A percentile compares a stretch with the other conserved stretches of the same genome.
phyloP scores from a whole-genome alignment of 2,329 filamentous ascomycete species.

The Fusarium domesticum region DNA sequence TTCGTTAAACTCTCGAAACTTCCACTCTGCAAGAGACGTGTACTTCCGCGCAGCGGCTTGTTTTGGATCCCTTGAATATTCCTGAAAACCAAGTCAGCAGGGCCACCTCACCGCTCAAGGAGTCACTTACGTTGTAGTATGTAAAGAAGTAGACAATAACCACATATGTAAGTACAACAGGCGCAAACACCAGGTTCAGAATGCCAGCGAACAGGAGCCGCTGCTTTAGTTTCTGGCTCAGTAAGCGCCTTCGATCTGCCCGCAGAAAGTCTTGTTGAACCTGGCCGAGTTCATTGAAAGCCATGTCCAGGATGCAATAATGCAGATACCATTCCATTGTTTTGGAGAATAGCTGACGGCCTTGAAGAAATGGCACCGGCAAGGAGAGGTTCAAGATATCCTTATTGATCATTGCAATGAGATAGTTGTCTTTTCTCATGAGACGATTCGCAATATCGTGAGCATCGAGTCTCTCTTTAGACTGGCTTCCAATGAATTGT shows the following conservation, averaged over 20 bases:
- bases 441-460: constrained; percentile 95
- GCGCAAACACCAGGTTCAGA: constrained; percentile 82
- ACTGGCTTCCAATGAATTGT: constrained; percentile 72
- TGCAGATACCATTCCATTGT: constrained; percentile 91
- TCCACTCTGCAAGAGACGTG: constrained; percentile 93
- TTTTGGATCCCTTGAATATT: constrained; percentile 92
- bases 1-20: constrained; percentile 98
- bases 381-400: constrained; percentile 86
- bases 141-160: constrained; percentile 89
- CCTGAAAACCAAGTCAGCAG: constrained; percentile 45
- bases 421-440: constrained; percentile 95
- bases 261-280: constrained; percentile 83
- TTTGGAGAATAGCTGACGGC: constrained; percentile 79
- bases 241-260: constrained; percentile 70
- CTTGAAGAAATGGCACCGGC: constrained; percentile 77
- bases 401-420: constrained; percentile 97
- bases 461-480: constrained; percentile 90
- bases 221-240: constrained; percentile 74
- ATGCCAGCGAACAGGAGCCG: constrained; percentile 81
- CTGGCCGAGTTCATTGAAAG: constrained; percentile 87
- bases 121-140: constrained; percentile 74
- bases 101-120: too few relatives aligned
- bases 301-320: constrained; percentile 86
- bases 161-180: constrained; percentile 83
- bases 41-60: constrained; percentile 81